phyloP scores from a whole-genome alignment of 768 basidiomycete species.

The Phaffia australis region DNA sequence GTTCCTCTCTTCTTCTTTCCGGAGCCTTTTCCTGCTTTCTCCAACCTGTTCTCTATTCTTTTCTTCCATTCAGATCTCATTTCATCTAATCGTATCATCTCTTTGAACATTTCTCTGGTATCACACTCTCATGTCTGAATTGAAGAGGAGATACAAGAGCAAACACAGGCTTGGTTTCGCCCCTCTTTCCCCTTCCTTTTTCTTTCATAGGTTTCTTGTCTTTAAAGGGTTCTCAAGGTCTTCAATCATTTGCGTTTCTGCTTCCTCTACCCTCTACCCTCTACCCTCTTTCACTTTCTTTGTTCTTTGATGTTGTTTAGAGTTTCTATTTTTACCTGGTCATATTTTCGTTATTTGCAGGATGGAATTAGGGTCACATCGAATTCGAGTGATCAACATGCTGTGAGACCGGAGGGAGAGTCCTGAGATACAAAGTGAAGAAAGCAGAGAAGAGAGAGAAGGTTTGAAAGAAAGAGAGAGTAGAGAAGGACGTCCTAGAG shows the following conservation, averaged over 20 bases:
- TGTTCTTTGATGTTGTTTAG: not conserved
- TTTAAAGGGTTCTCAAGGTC: not conserved
- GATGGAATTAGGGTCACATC: too few relatives aligned
- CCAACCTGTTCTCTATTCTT: too few relatives aligned
- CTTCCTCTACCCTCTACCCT: not conserved
- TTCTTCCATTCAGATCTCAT: too few relatives aligned
- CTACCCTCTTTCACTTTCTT: not conserved
- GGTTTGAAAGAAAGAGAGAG: not conserved
- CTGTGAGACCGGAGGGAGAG: too few relatives aligned
- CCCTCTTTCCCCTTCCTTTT: not conserved
- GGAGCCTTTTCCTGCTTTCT: too few relatives aligned
- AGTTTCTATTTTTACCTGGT: too few relatives aligned
- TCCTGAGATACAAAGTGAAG: slow-evolving; percentile 13
- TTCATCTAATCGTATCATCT: too few relatives aligned
- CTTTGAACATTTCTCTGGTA: not conserved
- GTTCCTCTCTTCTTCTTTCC: too few relatives aligned
- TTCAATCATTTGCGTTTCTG: not conserved
- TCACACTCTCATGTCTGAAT: not conserved
- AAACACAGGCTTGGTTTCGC: too few relatives aligned
- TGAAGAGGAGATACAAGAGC: too few relatives aligned
- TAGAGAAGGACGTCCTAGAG: not conserved
- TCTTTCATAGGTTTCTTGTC: not conserved
- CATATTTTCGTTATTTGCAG: too few relatives aligned
- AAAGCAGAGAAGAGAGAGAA: slow-evolving; percentile 17
- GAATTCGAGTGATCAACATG: too few relatives aligned